phyloP scores from a whole-genome alignment of 306 rosid species.

The Styphnolobium japonicum region DNA sequence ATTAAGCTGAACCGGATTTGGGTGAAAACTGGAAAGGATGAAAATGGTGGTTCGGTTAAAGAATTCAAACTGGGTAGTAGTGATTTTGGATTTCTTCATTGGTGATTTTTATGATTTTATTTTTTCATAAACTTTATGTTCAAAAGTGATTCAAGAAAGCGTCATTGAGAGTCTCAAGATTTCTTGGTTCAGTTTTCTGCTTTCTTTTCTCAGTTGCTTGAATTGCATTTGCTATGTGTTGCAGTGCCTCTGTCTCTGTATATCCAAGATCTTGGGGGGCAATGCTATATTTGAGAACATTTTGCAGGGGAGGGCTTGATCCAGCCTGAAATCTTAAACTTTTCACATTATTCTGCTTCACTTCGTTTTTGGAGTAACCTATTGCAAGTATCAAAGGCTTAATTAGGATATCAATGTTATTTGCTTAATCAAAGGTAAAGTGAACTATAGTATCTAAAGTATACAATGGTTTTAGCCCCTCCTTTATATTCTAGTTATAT shows the following conservation, averaged over 20 bases:
- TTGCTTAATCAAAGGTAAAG: constrained; percentile 20
- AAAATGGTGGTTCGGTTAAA: not conserved
- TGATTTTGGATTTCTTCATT: not conserved
- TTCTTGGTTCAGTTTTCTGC: constrained; percentile 15
- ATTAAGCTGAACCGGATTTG: not conserved
- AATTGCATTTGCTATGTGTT: constrained; percentile 7
- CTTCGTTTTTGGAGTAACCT: not conserved
- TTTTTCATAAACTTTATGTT: constrained; percentile 5
- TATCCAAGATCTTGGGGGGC: constrained; percentile 38
- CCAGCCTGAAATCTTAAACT: constrained; percentile 19
- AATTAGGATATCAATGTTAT: not conserved
- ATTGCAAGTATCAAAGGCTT: not conserved
- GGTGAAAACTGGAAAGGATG: constrained; percentile 1
- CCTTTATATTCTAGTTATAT: not conserved
- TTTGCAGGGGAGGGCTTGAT: constrained; percentile 25
- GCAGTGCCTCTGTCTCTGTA: constrained; percentile 23
- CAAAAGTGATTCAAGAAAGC: constrained; percentile 52
- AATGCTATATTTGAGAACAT: constrained; percentile 23
- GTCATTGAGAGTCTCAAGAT: constrained; percentile 27
- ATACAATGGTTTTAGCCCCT: not conserved
- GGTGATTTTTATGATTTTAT: not conserved
- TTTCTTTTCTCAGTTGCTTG: constrained; percentile 4
- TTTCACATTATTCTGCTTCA: not conserved
- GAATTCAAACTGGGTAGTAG: not conserved
- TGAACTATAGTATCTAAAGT: not conserved